Conservation (phyloP, 768 basidiomycete species). For the Tephrocybe sp. region DNA sequence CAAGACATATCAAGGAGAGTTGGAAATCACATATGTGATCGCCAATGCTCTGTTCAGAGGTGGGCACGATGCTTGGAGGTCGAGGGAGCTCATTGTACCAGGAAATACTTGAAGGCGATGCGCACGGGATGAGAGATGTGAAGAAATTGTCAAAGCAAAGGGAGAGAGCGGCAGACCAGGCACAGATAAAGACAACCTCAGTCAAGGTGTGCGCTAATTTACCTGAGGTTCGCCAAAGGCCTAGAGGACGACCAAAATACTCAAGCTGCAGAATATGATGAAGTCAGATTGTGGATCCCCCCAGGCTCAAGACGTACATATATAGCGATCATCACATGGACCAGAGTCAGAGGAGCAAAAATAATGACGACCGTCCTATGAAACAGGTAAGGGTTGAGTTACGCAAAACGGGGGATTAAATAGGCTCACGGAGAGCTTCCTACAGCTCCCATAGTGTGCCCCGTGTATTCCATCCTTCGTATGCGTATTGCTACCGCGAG, state of each 20-base stretch:
- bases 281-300: background rate
- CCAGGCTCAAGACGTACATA: conserved; percentile 57
- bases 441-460: conserved; percentile 63
- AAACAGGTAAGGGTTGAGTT: background rate
- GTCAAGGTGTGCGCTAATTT: conserved; percentile 86
- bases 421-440: conserved; percentile 77
- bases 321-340: conserved; percentile 84
- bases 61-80: conserved; percentile 43
- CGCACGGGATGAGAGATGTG: conserved; percentile 81
- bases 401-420: background rate
- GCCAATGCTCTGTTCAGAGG: conserved; percentile 45
- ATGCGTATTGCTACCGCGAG: conserved; percentile 80
- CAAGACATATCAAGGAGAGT: conserved; percentile 73
- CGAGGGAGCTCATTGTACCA: conserved; percentile 79
- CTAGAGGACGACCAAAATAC: conserved; percentile 89
- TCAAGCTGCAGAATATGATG: conserved; percentile 59
- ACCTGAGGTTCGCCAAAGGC: conserved; percentile 87
- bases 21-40: conserved; percentile 73
- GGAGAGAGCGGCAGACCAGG: conserved; percentile 90
- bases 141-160: conserved; percentile 92
- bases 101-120: conserved; percentile 51
- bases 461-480: conserved; percentile 52
- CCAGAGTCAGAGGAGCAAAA: conserved; percentile 78
- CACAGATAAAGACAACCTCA: conserved; percentile 89
- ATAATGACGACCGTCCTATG: conserved; percentile 78